Conservation (phyloP, 768 basidiomycete species). For the Termitomyces sp. region DNA sequence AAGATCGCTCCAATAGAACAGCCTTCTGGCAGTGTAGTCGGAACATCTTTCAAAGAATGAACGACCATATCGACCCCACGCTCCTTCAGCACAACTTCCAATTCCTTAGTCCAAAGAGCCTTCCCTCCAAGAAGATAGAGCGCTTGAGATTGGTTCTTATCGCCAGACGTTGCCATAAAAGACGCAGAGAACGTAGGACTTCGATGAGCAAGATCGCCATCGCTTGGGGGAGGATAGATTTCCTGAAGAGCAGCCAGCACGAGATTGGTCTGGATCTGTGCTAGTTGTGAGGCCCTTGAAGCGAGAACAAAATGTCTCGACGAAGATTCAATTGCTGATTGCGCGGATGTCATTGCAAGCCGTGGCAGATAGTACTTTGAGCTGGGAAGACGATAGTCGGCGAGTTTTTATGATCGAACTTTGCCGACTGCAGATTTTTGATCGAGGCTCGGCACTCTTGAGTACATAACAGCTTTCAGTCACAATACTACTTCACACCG, state of each 20-base stretch:
- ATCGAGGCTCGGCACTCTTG: not conserved
- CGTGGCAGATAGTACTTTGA: not conserved
- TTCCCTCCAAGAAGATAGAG: constrained; percentile 90
- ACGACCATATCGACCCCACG: constrained; percentile 85
- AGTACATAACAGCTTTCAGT: too few species aligned
- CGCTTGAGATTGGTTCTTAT: constrained; percentile 85
- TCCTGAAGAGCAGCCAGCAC: constrained; percentile 61
- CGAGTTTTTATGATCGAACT: not conserved
- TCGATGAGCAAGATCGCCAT: constrained; percentile 9
- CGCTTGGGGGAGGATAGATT: constrained; percentile 39
- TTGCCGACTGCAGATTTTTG: not conserved
- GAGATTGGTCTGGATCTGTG: constrained; percentile 83
- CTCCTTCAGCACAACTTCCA: constrained; percentile 78
- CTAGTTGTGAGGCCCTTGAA: constrained; percentile 83
- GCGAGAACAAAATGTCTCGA: constrained; percentile 66
- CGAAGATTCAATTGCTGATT: constrained; percentile 9
- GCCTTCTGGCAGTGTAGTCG: constrained; percentile 78
- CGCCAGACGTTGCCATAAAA: constrained; percentile 66
- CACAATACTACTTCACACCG: not conserved
- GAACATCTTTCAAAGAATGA: constrained; percentile 91
- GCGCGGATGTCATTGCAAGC: constrained; percentile 10
- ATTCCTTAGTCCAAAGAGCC: constrained; percentile 93
- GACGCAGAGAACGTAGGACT: constrained; percentile 36
- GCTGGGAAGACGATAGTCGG: not conserved
- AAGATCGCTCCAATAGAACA: constrained; percentile 83